Conservation (phyloP, 2,329 filamentous ascomycete genomes). For the Bisporella sp. region DNA sequence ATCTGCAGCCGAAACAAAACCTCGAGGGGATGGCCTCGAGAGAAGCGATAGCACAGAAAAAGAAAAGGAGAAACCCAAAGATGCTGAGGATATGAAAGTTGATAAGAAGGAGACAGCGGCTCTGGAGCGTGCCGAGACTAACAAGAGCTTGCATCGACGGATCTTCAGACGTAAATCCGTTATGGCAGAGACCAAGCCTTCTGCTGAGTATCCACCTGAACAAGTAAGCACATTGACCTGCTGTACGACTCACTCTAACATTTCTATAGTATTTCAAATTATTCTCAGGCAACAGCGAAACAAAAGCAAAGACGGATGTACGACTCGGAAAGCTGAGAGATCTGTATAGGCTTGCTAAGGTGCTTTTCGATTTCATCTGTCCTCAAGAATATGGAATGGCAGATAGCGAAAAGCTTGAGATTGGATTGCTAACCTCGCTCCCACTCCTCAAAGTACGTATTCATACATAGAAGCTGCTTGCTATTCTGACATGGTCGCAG, state of each 20-base stretch:
- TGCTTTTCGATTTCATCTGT: conserved; percentile 96
- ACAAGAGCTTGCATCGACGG: conserved; percentile 30
- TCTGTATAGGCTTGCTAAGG: conserved; percentile 87
- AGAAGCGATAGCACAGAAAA: too few relatives aligned
- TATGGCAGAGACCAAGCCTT: conserved; percentile 37
- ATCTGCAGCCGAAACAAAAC: conserved; percentile 26
- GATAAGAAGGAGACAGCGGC: conserved; percentile 16
- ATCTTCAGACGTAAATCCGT: conserved; percentile 57
- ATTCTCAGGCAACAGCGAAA: conserved; percentile 68
- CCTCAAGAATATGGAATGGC: conserved; percentile 97
- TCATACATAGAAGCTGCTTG: not conserved
- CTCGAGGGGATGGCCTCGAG: conserved; percentile 16
- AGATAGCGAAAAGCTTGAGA: conserved; percentile 95
- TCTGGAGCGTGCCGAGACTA: conserved; percentile 20
- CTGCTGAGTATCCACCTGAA: conserved; percentile 40
- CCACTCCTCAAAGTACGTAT: conserved; percentile 60
- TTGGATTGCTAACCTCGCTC: conserved; percentile 87
- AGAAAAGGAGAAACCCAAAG: conserved; percentile 19
- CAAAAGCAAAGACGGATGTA: conserved; percentile 74
- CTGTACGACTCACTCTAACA: not conserved
- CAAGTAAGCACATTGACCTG: not conserved
- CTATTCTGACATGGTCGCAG: conserved; percentile 31
- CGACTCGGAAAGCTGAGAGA: conserved; percentile 85
- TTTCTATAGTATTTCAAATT: conserved; percentile 71
- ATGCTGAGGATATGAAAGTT: conserved; percentile 14